A percentile compares a stretch with the other conserved stretches of the same genome.
phyloP scores from a whole-genome alignment of 208 protist genomes.

The Leishmania lainsoni region DNA sequence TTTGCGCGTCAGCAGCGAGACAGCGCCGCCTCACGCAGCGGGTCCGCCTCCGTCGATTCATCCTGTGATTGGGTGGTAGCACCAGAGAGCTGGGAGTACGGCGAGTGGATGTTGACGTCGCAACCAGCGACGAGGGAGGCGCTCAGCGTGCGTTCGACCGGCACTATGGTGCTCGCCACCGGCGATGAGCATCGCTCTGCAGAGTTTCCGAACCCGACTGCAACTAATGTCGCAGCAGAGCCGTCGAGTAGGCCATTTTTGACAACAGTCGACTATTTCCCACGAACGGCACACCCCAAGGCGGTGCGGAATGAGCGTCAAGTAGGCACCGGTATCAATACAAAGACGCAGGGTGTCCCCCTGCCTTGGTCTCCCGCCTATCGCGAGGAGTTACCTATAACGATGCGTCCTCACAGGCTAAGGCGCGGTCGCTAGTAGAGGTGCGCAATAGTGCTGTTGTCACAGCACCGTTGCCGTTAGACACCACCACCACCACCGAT shows the following conservation, averaged over 20 bases:
- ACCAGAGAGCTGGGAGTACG: background rate
- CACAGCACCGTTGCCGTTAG: background rate
- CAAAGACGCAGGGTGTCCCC: background rate
- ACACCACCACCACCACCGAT: background rate
- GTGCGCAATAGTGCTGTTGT: background rate
- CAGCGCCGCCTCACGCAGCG: background rate
- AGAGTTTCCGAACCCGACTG: background rate
- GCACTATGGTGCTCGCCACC: background rate
- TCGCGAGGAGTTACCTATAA: background rate
- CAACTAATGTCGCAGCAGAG: background rate
- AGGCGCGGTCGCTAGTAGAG: background rate
- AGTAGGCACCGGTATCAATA: background rate
- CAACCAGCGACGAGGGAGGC: background rate
- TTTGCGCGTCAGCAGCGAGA: background rate
- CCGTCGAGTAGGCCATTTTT: background rate
- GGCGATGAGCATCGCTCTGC: background rate
- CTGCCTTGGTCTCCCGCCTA: background rate
- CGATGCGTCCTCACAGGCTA: background rate
- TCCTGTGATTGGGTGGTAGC: background rate
- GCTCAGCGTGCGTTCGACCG: background rate
- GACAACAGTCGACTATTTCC: background rate
- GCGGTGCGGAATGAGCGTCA: background rate
- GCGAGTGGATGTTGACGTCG: background rate
- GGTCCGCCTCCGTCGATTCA: background rate
- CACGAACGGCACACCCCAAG: background rate